A percentile compares a stretch with the other conserved stretches of the same genome.
Evolutionary conservation across 2,329 filamentous ascomycete genomes (phyloP).

Genomic region (Cryphonectria nitschkei): DNA sequence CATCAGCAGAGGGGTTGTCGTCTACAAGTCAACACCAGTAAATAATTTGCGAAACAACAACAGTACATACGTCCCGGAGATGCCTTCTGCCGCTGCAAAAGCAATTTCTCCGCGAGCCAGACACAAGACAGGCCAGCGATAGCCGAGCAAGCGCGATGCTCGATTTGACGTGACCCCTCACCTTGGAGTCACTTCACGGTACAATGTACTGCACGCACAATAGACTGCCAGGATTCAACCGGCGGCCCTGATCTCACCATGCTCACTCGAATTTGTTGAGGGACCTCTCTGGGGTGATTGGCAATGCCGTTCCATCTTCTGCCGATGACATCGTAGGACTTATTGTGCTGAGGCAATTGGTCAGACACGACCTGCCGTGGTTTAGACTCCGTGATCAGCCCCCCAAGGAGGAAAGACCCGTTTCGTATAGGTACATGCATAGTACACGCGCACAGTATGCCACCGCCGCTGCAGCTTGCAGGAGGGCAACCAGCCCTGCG

Average conservation of each 20-base stretch:
- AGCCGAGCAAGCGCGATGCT: not conserved
- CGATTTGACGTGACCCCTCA: not conserved
- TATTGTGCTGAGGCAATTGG: not conserved
- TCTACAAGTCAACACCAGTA: not conserved
- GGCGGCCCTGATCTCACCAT: not conserved
- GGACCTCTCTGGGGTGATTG: not conserved
- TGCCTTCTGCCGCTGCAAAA: not conserved
- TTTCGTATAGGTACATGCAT: constrained; percentile 1
- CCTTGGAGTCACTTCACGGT: not conserved
- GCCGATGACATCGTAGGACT: not conserved
- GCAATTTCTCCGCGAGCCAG: not conserved
- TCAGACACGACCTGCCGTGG: not conserved
- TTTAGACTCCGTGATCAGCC: not conserved
- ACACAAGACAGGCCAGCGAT: constrained; percentile 1
- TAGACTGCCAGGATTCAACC: not conserved
- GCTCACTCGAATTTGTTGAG: not conserved
- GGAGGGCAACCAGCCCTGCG: not conserved
- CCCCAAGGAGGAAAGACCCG: constrained; percentile 2
- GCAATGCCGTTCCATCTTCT: not conserved
- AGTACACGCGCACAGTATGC: not conserved
- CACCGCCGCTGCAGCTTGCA: not conserved
- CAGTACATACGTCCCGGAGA: not conserved
- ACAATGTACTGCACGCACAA: not conserved
- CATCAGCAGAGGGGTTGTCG: not conserved
- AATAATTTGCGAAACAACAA: not conserved